Conservation (phyloP, 2,329 filamentous ascomycete genomes). For the Fusarium sambucinum region DNA sequence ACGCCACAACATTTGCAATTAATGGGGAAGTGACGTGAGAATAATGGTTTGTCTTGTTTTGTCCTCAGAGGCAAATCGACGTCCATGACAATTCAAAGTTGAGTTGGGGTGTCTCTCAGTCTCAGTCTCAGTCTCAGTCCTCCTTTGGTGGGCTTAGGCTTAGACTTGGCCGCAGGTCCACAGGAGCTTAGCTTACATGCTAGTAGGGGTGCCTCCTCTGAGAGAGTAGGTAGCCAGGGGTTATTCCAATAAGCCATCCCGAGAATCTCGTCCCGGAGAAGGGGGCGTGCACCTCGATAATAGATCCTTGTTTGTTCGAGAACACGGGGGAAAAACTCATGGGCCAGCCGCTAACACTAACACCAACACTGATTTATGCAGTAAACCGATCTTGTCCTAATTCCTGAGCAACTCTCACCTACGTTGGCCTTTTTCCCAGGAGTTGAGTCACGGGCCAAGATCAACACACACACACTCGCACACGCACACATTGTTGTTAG, state of each 20-base stretch:
- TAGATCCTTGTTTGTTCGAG: slow-evolving; percentile 14
- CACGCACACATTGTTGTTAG: slow-evolving; percentile 14
- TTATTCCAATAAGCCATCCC: slow-evolving; percentile 39
- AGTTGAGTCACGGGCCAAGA: slow-evolving; percentile 33
- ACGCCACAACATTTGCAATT: slow-evolving; percentile 48
- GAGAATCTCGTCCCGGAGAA: slow-evolving; percentile 6
- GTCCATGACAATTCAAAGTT: neutral
- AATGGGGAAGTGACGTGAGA: slow-evolving; percentile 30
- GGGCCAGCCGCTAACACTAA: neutral
- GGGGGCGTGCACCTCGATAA: slow-evolving; percentile 16
- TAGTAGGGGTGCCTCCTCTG: slow-evolving; percentile 21
- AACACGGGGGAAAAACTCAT: slow-evolving; percentile 12
- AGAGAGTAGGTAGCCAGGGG: slow-evolving; percentile 28
- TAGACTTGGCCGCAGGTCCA: slow-evolving; percentile 16
- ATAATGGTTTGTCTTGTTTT: slow-evolving; percentile 7
- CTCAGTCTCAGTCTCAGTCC: neutral
- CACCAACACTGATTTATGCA: slow-evolving; percentile 18
- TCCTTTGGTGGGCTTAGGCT: slow-evolving; percentile 22
- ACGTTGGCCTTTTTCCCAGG: neutral
- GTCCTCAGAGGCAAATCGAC: slow-evolving; percentile 13
- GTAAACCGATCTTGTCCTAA: slow-evolving; percentile 25
- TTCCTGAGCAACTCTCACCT: slow-evolving; percentile 23
- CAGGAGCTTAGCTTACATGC: slow-evolving; percentile 15
- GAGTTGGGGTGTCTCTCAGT: slow-evolving; percentile 22
- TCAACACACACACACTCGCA: slow-evolving; percentile 25